phyloP scores from a whole-genome alignment of 2,329 filamentous ascomycete species.

The Penicillium expansum region DNA sequence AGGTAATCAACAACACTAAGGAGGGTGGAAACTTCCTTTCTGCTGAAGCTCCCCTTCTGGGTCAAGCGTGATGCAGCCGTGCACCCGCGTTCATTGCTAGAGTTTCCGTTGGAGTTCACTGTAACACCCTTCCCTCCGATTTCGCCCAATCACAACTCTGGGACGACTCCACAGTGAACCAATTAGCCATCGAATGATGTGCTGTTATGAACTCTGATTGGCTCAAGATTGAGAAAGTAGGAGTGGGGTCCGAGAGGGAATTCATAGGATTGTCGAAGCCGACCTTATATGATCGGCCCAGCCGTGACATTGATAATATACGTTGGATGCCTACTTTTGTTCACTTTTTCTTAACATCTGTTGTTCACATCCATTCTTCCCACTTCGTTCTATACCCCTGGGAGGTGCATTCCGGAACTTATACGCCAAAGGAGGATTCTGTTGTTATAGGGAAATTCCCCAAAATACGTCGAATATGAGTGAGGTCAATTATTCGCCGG shows the following conservation, averaged over 20 bases:
- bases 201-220: constrained; percentile 10
- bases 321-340: neutral
- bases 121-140: constrained; percentile 8
- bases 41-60: constrained; percentile 40
- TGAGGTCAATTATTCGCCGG: neutral
- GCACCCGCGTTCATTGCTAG: constrained; percentile 5
- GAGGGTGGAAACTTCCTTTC: constrained; percentile 21
- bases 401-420: neutral
- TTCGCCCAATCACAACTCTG: constrained; percentile 15
- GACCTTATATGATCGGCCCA: constrained; percentile 2
- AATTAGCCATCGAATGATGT: constrained; percentile 12
- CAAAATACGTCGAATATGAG: neutral
- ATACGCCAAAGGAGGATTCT: neutral
- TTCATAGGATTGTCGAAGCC: constrained; percentile 2
- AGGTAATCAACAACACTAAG: neutral
- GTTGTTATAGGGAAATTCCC: neutral
- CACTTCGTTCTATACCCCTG: neutral
- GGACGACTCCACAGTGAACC: constrained; percentile 5
- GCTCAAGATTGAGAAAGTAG: constrained; percentile 12
- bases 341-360: neutral
- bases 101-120: constrained; percentile 15
- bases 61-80: constrained; percentile 21
- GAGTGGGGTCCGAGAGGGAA: neutral
- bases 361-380: neutral
- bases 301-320: constrained; percentile 1